These are phyloP conservation scores for Sedum album DNA, from an alignment of 164 flowering plant species.

Conservation along the genomic window DNA sequence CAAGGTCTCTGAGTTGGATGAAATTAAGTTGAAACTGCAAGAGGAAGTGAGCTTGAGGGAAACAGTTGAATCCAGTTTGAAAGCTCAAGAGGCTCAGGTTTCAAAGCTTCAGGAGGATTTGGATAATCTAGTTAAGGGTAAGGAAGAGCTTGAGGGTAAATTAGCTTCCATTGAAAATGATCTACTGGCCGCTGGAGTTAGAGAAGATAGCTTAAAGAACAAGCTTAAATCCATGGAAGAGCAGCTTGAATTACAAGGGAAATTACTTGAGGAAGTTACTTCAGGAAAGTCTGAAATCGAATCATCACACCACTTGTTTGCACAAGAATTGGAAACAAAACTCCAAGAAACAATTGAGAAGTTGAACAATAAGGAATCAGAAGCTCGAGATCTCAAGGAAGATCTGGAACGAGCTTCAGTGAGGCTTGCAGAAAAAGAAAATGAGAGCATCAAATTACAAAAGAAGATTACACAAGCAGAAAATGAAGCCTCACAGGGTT, in stretches of 20 bases:
- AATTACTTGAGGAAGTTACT: slow-evolving; percentile 36
- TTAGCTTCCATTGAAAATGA: slow-evolving; percentile 41
- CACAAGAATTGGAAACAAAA: slow-evolving; percentile 49
- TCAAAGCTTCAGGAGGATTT: slow-evolving; percentile 37
- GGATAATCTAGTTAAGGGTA: slow-evolving; percentile 31
- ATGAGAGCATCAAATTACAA: slow-evolving; percentile 41
- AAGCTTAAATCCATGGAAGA: slow-evolving; percentile 64
- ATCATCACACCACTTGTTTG: slow-evolving; percentile 31
- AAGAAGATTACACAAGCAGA: slow-evolving; percentile 44
- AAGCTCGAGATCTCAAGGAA: slow-evolving; percentile 37
- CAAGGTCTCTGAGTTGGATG: slow-evolving; percentile 56
- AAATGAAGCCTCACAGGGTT: slow-evolving; percentile 39
- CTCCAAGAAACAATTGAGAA: slow-evolving; percentile 42
- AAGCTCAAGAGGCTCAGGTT: slow-evolving; percentile 29
- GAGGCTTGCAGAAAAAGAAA: slow-evolving; percentile 38
- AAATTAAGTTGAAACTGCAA: slow-evolving; percentile 35
- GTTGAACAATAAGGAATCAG: slow-evolving; percentile 40
- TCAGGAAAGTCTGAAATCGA: slow-evolving; percentile 49
- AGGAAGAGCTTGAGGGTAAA: slow-evolving; percentile 39
- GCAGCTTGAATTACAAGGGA: slow-evolving; percentile 40
- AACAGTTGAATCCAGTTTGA: slow-evolving; percentile 26
- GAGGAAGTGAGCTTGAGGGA: slow-evolving; percentile 39
- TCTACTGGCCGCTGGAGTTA: slow-evolving; percentile 37
- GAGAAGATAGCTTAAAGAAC: slow-evolving; percentile 46
- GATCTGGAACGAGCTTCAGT: slow-evolving; percentile 41